Percentiles rank a stretch among this genome's conserved stretches.
Conservation (phyloP, 345 rosid species). For the Salix brachista region DNA sequence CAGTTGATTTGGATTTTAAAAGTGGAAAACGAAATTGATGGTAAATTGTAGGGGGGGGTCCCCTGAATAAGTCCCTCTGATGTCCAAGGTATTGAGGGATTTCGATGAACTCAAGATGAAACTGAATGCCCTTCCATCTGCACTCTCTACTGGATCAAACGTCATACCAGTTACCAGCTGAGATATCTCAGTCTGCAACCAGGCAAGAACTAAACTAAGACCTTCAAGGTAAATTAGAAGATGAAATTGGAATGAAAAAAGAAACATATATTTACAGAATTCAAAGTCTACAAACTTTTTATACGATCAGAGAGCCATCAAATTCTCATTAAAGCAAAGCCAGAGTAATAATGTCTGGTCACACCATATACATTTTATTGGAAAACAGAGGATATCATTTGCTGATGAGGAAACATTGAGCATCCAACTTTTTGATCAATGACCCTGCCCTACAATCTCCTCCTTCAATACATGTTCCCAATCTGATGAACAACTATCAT, state of each 20-base stretch:
- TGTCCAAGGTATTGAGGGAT: not conserved
- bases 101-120: no score
- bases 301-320: not conserved
- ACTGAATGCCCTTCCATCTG: not conserved
- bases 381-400: not conserved
- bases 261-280: not conserved
- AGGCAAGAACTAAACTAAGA: not conserved
- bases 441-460: constrained; percentile 33
- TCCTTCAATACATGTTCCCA: constrained; percentile 77
- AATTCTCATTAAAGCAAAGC: not conserved
- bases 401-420: not conserved
- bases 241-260: not conserved
- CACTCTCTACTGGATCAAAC: not conserved
- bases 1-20: no score
- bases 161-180: not conserved
- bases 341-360: not conserved
- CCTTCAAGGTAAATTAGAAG: not conserved
- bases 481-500: constrained; percentile 50
- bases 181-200: not conserved
- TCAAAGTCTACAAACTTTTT: not conserved
- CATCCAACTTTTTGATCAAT: constrained; percentile 14
- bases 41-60: no score
- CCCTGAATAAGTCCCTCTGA: not conserved
- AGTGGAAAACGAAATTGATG: no score
- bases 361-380: not conserved